Conservation (phyloP, 805 yeast species). For the Metschnikowia sp. region DNA sequence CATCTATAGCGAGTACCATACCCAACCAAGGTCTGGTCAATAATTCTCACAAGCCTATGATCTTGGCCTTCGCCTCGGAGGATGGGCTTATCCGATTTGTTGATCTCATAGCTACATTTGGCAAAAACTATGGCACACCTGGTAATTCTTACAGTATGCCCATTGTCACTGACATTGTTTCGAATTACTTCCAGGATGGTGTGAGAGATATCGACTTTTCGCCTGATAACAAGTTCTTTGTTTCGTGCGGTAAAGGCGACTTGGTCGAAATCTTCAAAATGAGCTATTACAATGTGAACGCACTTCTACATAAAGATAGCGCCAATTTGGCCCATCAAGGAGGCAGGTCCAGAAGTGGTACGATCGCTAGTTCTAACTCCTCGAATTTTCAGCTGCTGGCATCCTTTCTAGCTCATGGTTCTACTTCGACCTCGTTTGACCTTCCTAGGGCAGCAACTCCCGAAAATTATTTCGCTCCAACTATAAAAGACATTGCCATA, state of each 20-base stretch:
- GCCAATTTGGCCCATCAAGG: slow-evolving; percentile 6
- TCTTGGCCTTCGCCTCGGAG: slow-evolving; percentile 54
- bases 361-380: slow-evolving; percentile 28
- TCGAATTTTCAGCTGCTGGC: slow-evolving; percentile 14
- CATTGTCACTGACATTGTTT: slow-evolving; percentile 48
- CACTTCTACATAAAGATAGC: slow-evolving; percentile 20
- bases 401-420: slow-evolving; percentile 22
- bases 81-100: slow-evolving; percentile 63
- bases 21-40: slow-evolving; percentile 13
- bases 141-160: slow-evolving; percentile 19
- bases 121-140: slow-evolving; percentile 25
- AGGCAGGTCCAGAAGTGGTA: slow-evolving; percentile 39
- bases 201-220: slow-evolving; percentile 48
- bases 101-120: slow-evolving; percentile 41
- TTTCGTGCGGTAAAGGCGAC: slow-evolving; percentile 55
- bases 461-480: slow-evolving; percentile 27
- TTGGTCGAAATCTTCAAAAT: slow-evolving; percentile 38
- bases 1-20: slow-evolving; percentile 38
- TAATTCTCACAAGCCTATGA: slow-evolving; percentile 36
- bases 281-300: slow-evolving; percentile 40
- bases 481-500: slow-evolving; percentile 34
- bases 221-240: slow-evolving; percentile 45
- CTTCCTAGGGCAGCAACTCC: slow-evolving; percentile 14
- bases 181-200: slow-evolving; percentile 65
- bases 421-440: slow-evolving; percentile 23